phyloP scores from a whole-genome alignment of 1,284 basidiomycete species.

The Fomitopsis pinicola region DNA sequence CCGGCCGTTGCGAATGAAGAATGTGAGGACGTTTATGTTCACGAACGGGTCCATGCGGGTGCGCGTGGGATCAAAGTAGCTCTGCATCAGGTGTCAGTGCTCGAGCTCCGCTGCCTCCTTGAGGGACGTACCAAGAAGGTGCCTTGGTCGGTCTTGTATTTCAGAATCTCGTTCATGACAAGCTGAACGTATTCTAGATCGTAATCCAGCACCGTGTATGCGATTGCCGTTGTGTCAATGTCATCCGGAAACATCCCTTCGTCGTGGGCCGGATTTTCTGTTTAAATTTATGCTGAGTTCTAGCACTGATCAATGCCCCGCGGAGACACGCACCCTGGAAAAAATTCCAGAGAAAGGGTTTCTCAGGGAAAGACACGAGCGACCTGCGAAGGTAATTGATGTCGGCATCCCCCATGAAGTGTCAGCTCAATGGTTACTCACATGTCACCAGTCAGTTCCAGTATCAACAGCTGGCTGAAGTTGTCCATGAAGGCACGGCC shows the following conservation, averaged over 20 bases:
- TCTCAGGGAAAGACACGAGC: too few species aligned
- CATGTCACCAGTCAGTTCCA: constrained; percentile 43
- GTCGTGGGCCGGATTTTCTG: too few species aligned
- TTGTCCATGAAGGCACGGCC: constrained; percentile 42
- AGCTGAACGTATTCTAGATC: too few species aligned
- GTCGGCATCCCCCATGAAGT: too few species aligned
- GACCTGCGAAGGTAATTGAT: too few species aligned
- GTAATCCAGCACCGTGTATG: constrained; percentile 35
- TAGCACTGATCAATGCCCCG: too few species aligned
- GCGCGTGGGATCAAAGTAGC: constrained; percentile 48
- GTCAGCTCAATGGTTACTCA: constrained; percentile 25
- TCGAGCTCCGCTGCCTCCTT: too few species aligned
- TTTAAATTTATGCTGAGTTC: too few species aligned
- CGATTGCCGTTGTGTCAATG: constrained; percentile 48
- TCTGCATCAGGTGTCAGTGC: constrained; percentile 22
- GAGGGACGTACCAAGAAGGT: constrained; percentile 34
- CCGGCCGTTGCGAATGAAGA: constrained; percentile 45
- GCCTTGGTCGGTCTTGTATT: constrained; percentile 40
- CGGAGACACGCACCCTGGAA: too few species aligned
- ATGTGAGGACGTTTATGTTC: constrained; percentile 41
- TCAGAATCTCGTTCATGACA: constrained; percentile 53
- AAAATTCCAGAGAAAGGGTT: too few species aligned
- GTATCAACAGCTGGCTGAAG: constrained; percentile 49
- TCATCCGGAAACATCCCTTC: too few species aligned
- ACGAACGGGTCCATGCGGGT: constrained; percentile 48